A percentile compares a stretch with the other conserved stretches of the same genome.
phyloP scores from a whole-genome alignment of 371 early-diverging fungal species.

The Vittaforma corneae region DNA sequence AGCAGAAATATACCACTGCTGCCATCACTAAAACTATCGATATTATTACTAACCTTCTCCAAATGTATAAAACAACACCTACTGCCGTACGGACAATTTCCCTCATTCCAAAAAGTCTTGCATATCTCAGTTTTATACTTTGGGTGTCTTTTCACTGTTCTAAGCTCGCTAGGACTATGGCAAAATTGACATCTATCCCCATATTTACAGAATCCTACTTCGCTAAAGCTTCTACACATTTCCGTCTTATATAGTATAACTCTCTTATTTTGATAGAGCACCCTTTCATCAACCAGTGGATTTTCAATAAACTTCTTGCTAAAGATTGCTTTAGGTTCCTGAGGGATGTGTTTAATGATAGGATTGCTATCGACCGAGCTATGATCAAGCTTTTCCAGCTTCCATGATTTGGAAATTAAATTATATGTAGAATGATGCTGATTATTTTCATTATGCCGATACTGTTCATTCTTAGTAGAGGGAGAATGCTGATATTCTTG shows the following conservation, averaged over 20 bases:
- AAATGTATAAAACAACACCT: constrained; percentile 66
- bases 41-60: too few species aligned
- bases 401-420: too few species aligned
- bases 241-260: constrained; percentile 81
- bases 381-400: too few species aligned
- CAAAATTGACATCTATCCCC: constrained; percentile 86
- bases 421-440: too few species aligned
- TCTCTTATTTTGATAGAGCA: constrained; percentile 59
- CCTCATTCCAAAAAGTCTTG: constrained; percentile 63
- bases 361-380: too few species aligned
- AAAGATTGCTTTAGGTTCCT: constrained; percentile 6
- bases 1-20: too few species aligned
- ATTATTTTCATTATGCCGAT: too few species aligned
- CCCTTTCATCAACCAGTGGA: constrained; percentile 4
- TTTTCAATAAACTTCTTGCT: constrained; percentile 13
- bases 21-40: too few species aligned
- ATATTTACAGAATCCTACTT: constrained; percentile 76
- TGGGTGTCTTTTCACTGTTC: constrained; percentile 71
- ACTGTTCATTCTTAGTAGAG: too few species aligned
- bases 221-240: constrained; percentile 75
- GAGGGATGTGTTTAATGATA: too few species aligned
- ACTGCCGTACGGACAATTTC: constrained; percentile 65
- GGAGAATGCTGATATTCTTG: too few species aligned
- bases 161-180: constrained; percentile 68
- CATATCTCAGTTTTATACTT: constrained; percentile 80